Conservation (phyloP, 116 monocot species). For the Phalaenopsis hybrid region DNA sequence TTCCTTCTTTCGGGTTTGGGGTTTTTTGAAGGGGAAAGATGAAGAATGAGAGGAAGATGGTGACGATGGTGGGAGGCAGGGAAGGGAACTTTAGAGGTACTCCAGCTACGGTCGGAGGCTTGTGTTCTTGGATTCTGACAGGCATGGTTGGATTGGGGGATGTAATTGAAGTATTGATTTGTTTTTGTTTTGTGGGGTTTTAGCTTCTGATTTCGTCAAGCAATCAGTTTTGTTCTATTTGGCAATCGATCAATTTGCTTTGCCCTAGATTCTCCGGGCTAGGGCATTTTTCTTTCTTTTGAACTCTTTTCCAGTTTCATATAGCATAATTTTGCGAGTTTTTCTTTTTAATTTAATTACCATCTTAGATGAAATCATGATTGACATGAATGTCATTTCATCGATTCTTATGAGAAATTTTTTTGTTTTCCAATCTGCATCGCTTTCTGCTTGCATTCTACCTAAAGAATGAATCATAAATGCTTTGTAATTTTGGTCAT, state of each 20-base stretch:
- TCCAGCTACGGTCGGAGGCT: constrained; percentile 36
- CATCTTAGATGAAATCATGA: background rate
- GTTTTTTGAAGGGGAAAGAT: background rate
- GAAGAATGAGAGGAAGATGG: constrained; percentile 26
- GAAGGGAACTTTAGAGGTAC: constrained; percentile 60
- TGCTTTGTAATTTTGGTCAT: background rate
- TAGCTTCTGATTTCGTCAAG: background rate
- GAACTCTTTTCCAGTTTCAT: background rate
- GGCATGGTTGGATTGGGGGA: background rate
- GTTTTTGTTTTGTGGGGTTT: too few relatives aligned
- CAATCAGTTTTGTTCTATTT: background rate
- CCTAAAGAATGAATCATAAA: too few relatives aligned
- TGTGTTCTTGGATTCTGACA: background rate
- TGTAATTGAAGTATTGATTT: background rate
- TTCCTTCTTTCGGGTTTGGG: background rate
- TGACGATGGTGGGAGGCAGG: constrained; percentile 40
- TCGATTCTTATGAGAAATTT: background rate
- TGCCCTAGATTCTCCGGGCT: too few relatives aligned
- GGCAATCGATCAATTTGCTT: background rate
- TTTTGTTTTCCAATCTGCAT: background rate
- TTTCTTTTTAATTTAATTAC: background rate
- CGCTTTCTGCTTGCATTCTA: background rate
- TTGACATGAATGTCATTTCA: background rate
- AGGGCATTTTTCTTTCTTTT: background rate
- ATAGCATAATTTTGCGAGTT: background rate